Conservation (phyloP, 768 basidiomycete species). For the Suillus sp. region DNA sequence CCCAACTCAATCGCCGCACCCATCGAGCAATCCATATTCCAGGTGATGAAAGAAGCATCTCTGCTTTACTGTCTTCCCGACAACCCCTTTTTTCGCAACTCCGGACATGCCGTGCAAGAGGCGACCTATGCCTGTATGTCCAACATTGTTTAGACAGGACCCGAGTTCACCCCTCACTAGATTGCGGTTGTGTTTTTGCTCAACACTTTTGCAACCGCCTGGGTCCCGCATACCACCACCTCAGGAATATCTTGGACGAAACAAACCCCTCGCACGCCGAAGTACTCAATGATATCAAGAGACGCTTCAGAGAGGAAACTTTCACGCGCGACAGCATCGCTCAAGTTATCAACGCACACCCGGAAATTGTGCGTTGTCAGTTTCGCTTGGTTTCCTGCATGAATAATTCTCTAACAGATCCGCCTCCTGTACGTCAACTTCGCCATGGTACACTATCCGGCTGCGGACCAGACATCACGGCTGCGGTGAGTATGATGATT, state of each 20-base stretch:
- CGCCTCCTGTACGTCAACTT: slow-evolving; percentile 96
- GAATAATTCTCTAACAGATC: slow-evolving; percentile 50
- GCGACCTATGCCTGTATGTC: slow-evolving; percentile 88
- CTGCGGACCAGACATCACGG: slow-evolving; percentile 52
- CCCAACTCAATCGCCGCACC: slow-evolving; percentile 79
- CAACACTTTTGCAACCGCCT: slow-evolving; percentile 98
- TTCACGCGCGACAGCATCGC: slow-evolving; percentile 95
- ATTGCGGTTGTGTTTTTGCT: slow-evolving; percentile 97
- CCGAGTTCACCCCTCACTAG: slow-evolving; percentile 38
- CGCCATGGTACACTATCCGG: slow-evolving; percentile 91
- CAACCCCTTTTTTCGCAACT: slow-evolving; percentile 81
- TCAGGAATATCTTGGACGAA: slow-evolving; percentile 90
- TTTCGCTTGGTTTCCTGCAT: neutral
- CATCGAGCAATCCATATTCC: slow-evolving; percentile 97
- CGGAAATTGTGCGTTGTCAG: slow-evolving; percentile 69
- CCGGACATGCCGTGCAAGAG: slow-evolving; percentile 89
- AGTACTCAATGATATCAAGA: slow-evolving; percentile 93
- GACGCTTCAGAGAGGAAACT: slow-evolving; percentile 95
- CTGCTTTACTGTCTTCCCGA: slow-evolving; percentile 91
- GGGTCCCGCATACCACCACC: slow-evolving; percentile 85
- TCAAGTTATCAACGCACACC: slow-evolving; percentile 83
- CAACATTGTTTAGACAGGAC: neutral
- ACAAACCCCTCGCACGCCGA: slow-evolving; percentile 87
- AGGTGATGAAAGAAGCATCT: slow-evolving; percentile 96
- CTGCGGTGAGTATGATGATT: slow-evolving; percentile 57